These are phyloP conservation scores for Podospora didyma DNA, from an alignment of 495 filamentous ascomycete species.

Conservation along the genomic window DNA sequence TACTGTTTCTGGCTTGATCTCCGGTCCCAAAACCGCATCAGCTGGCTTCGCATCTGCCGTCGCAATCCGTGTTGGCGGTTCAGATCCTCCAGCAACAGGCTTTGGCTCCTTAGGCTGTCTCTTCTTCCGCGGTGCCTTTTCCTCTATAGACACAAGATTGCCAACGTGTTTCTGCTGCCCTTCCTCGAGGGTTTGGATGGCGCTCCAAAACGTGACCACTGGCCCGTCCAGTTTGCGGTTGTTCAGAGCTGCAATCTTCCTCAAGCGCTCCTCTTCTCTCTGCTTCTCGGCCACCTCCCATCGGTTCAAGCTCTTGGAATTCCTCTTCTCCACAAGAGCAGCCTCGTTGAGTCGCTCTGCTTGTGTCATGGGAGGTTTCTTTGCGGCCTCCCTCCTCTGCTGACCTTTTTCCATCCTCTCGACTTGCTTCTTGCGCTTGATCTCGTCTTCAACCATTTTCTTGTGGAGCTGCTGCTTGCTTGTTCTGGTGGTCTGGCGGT, in stretches of 20 bases:
- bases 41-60: conserved; percentile 3
- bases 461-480: conserved; percentile 81
- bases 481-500: conserved; percentile 74
- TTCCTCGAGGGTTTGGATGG: conserved; percentile 70
- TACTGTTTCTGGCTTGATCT: conserved; percentile 18
- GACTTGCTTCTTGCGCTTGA: conserved; percentile 70
- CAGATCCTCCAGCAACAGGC: conserved; percentile 17
- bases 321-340: conserved; percentile 73
- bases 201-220: conserved; percentile 91
- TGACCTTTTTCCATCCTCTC: conserved; percentile 86
- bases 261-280: conserved; percentile 74
- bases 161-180: conserved; percentile 72
- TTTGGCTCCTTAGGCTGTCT: conserved; percentile 31
- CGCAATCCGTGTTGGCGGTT: conserved; percentile 15
- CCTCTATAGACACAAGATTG: conserved; percentile 59
- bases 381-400: conserved; percentile 67
- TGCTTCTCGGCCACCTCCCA: conserved; percentile 92
- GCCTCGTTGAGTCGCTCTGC: conserved; percentile 83
- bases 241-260: conserved; percentile 77
- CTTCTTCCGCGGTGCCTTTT: conserved; percentile 46
- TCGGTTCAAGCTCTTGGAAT: conserved; percentile 84
- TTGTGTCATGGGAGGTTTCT: conserved; percentile 81
- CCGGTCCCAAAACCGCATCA: conserved; percentile 2
- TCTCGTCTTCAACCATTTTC: conserved; percentile 78
- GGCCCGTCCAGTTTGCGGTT: conserved; percentile 84